Evolutionary conservation across 2,329 filamentous ascomycete genomes (phyloP), one percentile per base, ranked within the genome.

Genomic region (Penicillium sp.): DNA sequence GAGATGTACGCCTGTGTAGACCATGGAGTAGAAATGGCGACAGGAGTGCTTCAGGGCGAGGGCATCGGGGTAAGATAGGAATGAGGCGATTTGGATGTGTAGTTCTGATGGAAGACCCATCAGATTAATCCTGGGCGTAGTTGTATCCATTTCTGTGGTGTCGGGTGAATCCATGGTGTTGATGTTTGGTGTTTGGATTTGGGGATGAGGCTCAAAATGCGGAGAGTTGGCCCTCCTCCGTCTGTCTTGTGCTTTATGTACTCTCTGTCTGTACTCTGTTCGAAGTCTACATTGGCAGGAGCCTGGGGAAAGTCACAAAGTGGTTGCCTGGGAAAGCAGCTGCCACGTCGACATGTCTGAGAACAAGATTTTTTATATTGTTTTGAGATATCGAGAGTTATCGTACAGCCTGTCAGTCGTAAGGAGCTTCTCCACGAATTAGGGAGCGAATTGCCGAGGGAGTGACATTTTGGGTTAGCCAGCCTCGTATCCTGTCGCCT

Each of bases 11-110:
- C 87, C 88, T 0, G 89, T 91, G 73, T 88, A 83, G 63, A 91
- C 87, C 1, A 90, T 76, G 53, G 75, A 70, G 77, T 88, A 88
- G 73, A 91, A 88, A 70, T 89, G 82, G 61, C 83, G 82, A 70
- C 79, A 87, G 22, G 85, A 85, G 72, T 91, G 88, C 70, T 91
- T 91, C 17, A 91, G 78, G 0, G 88, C 89, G 1, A 91, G 82
- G 0, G 89, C 89, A 64, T 92, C 89, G 0, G 89, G 89, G 64
- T 91, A 91, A 35, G 84, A 84, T 61, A 91, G 85, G 58, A 85
- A 79, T 12, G 81, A 73, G 35, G 85, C 80, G 59, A 91, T 88
- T 54, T 86, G 81, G 1, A 89, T 73, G 67, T 91, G 89, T n/a
- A 91, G 80, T 69, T 92, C 89, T 0, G 86, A 80, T 1, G 89